These are phyloP conservation scores for Suhomyces bolitotheri DNA, from an alignment of 1,139 yeast species.

Conservation along the genomic window DNA sequence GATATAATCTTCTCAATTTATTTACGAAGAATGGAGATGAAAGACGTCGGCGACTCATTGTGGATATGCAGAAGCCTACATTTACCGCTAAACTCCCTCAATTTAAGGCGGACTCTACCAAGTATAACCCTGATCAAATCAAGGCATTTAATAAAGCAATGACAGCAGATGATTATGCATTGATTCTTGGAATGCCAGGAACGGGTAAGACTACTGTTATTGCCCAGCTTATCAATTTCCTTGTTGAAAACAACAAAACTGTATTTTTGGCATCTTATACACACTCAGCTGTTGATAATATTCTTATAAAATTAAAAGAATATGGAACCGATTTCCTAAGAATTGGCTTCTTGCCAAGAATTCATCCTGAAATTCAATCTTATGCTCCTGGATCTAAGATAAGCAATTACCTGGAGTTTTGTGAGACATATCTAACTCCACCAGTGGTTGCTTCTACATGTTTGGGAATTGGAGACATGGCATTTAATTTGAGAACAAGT, in stretches of 20 bases:
- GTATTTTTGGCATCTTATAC: slow-evolving; percentile 85
- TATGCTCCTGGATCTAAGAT: slow-evolving; percentile 52
- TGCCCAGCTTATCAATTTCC: slow-evolving; percentile 64
- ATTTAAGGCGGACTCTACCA: slow-evolving; percentile 17
- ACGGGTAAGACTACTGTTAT: slow-evolving; percentile 96
- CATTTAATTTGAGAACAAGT: slow-evolving; percentile 52
- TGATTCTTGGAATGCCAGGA: slow-evolving; percentile 97
- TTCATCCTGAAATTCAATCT: slow-evolving; percentile 62
- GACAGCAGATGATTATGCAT: slow-evolving; percentile 68
- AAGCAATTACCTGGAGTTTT: slow-evolving; percentile 46
- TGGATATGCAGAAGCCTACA: slow-evolving; percentile 50
- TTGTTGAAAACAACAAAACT: slow-evolving; percentile 62
- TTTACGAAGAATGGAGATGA: slow-evolving; percentile 58
- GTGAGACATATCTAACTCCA: slow-evolving; percentile 51
- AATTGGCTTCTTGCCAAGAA: slow-evolving; percentile 55
- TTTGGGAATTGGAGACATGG: slow-evolving; percentile 68
- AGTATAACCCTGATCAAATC: slow-evolving; percentile 67
- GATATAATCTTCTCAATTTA: slow-evolving; percentile 71
- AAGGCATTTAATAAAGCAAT: slow-evolving; percentile 67
- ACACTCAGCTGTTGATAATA: slow-evolving; percentile 94
- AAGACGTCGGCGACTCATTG: slow-evolving; percentile 56
- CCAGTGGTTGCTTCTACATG: slow-evolving; percentile 89
- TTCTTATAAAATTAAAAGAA: slow-evolving; percentile 65
- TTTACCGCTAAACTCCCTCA: slow-evolving; percentile 32
- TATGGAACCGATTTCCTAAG: slow-evolving; percentile 51